These are phyloP conservation scores for Elongisporangium senticosum DNA, from an alignment of 352 stramenopile species.

Conservation along the genomic window DNA sequence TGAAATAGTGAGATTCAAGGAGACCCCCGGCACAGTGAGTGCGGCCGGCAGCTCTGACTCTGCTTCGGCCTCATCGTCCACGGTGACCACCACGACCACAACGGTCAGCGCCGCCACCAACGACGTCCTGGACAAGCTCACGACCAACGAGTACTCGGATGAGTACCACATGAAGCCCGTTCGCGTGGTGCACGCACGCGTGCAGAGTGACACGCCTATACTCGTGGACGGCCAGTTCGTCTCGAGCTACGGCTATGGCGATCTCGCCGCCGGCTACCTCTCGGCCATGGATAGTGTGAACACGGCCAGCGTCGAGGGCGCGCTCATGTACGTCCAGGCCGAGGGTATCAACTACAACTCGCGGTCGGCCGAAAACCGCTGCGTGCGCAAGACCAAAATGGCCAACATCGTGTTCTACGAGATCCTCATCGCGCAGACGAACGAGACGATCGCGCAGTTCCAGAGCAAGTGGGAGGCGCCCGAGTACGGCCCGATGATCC, in stretches of 20 bases:
- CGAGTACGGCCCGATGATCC: constrained; percentile 39
- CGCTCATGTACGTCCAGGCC: constrained; percentile 77
- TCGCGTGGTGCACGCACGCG: constrained; percentile 55
- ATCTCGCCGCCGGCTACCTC: constrained; percentile 54
- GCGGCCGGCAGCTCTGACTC: not conserved
- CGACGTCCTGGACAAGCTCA: constrained; percentile 26
- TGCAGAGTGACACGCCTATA: constrained; percentile 63
- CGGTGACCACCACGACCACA: constrained; percentile 6
- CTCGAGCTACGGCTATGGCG: constrained; percentile 45
- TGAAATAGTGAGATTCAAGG: constrained; percentile 11
- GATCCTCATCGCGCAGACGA: constrained; percentile 39
- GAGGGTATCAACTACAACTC: constrained; percentile 69
- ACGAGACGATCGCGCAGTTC: constrained; percentile 40
- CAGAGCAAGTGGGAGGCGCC: constrained; percentile 19
- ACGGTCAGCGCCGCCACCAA: constrained; percentile 5
- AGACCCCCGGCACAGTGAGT: not conserved
- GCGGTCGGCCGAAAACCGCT: constrained; percentile 37
- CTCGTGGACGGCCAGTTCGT: constrained; percentile 52
- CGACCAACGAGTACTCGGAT: constrained; percentile 22
- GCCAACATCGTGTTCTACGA: constrained; percentile 49
- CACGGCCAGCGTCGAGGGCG: constrained; percentile 60
- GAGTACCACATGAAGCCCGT: constrained; percentile 64
- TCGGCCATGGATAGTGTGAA: constrained; percentile 69
- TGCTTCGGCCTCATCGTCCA: constrained; percentile 1
- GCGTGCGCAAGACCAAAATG: constrained; percentile 47